Percentiles rank a stretch among this genome's conserved stretches.
phyloP scores from a whole-genome alignment of 768 basidiomycete genomes.

The Boletus sp. region DNA sequence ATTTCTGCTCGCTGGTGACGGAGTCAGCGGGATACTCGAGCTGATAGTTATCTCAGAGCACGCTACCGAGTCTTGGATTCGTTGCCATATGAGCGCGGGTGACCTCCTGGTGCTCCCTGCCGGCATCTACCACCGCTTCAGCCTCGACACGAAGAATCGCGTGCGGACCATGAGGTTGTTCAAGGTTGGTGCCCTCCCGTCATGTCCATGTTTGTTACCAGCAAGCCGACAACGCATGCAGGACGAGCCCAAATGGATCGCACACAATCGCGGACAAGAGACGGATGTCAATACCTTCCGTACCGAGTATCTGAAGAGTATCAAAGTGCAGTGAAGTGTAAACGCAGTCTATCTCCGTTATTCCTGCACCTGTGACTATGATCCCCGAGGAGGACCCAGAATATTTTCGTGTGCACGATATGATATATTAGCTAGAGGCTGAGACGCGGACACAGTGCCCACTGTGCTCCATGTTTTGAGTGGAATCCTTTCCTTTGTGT shows the following conservation, averaged over 20 bases:
- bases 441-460: too few relatives aligned
- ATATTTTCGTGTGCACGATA: too few relatives aligned
- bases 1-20: too few relatives aligned
- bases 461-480: too few relatives aligned
- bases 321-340: slow-evolving; percentile 35
- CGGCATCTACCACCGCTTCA: slow-evolving; percentile 92
- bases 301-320: slow-evolving; percentile 53
- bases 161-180: slow-evolving; percentile 81
- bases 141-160: slow-evolving; percentile 69
- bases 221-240: slow-evolving; percentile 28
- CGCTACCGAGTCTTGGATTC: slow-evolving; percentile 72
- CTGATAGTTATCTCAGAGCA: slow-evolving; percentile 45
- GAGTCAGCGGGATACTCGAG: too few relatives aligned
- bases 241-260: slow-evolving; percentile 93
- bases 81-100: slow-evolving; percentile 70
- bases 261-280: slow-evolving; percentile 59
- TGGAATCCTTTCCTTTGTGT: too few relatives aligned
- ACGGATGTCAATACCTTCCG: slow-evolving; percentile 68
- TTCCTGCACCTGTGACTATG: not conserved
- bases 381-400: not conserved
- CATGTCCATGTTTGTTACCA: not conserved
- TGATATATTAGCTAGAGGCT: too few relatives aligned
- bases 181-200: slow-evolving; percentile 49
- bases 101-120: slow-evolving; percentile 86
- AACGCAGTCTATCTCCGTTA: not conserved